A percentile compares a stretch with the other conserved stretches of the same genome.
Evolutionary conservation across 2,329 filamentous ascomycete species (phyloP).

Genomic region (Fusarium odoratissimum): DNA sequence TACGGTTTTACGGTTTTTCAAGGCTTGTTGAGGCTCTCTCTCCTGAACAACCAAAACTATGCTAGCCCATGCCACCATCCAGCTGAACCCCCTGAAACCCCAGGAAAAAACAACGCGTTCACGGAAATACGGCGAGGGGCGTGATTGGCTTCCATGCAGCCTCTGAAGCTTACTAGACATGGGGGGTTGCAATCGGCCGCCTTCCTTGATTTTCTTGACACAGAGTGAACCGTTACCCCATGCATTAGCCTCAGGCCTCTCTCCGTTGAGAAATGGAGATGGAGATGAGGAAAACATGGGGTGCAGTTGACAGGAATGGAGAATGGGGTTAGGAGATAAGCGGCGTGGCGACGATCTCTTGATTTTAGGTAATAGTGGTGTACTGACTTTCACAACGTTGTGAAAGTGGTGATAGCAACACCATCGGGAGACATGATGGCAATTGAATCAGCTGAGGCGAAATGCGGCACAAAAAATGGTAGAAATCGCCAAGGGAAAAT

Average conservation of each 20-base stretch:
- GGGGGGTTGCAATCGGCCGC: background rate
- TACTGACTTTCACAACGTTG: background rate
- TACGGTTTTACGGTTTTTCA: background rate
- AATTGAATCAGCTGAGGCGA: slow-evolving; percentile 2
- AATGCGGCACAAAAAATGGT: background rate
- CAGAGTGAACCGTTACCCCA: slow-evolving; percentile 20
- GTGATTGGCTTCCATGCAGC: slow-evolving; percentile 16
- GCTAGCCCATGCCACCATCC: slow-evolving; percentile 1
- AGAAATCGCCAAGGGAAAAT: slow-evolving; percentile 7
- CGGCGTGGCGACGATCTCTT: background rate
- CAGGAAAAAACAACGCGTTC: background rate
- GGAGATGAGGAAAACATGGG: slow-evolving; percentile 10
- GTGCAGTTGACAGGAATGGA: slow-evolving; percentile 16
- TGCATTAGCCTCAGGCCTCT: slow-evolving; percentile 18
- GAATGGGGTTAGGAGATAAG: slow-evolving; percentile 12
- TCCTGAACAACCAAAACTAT: background rate
- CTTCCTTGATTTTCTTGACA: background rate
- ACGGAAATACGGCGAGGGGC: slow-evolving; percentile 11
- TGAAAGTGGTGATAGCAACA: background rate
- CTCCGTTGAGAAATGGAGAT: slow-evolving; percentile 1
- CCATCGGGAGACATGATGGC: background rate
- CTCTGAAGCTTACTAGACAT: background rate
- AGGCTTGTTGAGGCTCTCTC: slow-evolving; percentile 16
- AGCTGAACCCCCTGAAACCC: slow-evolving; percentile 15
- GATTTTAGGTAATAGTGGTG: background rate